These are phyloP conservation scores for Metschnikowia bowlesiae DNA, from an alignment of 805 yeast species.

Conservation along the genomic window DNA sequence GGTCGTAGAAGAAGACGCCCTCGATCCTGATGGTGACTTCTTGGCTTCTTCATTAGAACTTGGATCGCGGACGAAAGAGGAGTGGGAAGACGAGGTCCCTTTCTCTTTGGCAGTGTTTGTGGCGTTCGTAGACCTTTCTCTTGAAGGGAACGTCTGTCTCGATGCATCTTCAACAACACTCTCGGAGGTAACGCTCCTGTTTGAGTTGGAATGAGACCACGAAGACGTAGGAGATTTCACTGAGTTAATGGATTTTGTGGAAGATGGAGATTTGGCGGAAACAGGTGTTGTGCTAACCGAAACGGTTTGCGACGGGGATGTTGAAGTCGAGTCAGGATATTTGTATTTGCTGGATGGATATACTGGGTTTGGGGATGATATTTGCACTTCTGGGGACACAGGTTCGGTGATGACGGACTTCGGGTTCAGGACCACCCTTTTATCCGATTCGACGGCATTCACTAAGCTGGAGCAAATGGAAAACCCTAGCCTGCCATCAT, in stretches of 20 bases:
- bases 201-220: background rate
- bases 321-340: background rate
- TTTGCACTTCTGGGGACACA: background rate
- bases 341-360: background rate
- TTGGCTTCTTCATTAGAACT: background rate
- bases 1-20: background rate
- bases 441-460: background rate
- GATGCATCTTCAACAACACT: background rate
- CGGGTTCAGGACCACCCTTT: background rate
- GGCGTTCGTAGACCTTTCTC: background rate
- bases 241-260: background rate
- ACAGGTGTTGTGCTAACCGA: conserved; percentile 1
- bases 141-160: background rate
- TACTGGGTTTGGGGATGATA: background rate
- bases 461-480: conserved; percentile 19
- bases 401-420: background rate
- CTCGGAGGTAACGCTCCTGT: background rate
- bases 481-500: conserved; percentile 30
- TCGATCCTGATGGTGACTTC: background rate
- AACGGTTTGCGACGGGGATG: background rate
- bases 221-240: background rate
- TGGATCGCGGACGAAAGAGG: background rate
- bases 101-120: background rate
- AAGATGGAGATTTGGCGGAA: conserved; percentile 1
- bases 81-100: background rate